A percentile compares a stretch with the other conserved stretches of the same genome.
These are phyloP conservation scores for Naematelia aurantialba DNA, from an alignment of 768 basidiomycete species.

Conservation along the genomic window DNA sequence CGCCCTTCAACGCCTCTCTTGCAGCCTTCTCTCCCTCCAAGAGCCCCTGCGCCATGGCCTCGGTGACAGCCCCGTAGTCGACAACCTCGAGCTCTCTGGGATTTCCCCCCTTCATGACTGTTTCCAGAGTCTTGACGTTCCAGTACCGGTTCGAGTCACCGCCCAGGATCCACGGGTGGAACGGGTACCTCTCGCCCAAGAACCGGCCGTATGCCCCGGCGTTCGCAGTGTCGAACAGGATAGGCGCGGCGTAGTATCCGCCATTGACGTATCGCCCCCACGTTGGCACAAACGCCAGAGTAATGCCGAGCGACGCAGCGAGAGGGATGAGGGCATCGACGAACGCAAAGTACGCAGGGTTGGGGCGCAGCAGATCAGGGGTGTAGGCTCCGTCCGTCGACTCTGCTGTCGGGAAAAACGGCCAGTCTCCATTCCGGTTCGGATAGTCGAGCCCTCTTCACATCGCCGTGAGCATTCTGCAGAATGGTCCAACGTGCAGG, in stretches of 20 bases:
- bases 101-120: conserved; percentile 4
- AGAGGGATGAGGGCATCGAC: conserved; percentile 13
- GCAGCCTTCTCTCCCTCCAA: conserved; percentile 14
- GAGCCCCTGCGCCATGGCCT: conserved; percentile 16
- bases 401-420: conserved; percentile 8
- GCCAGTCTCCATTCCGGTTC: conserved; percentile 20
- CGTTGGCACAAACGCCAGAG: conserved; percentile 15
- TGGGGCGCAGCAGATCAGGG: conserved; percentile 14
- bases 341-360: conserved; percentile 17
- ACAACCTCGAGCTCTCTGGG: background rate
- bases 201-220: conserved; percentile 15
- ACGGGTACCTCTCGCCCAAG: conserved; percentile 23
- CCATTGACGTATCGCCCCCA: conserved; percentile 25
- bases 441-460: conserved; percentile 10
- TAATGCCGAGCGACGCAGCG: conserved; percentile 13
- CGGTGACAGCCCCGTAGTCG: conserved; percentile 12
- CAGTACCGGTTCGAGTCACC: conserved; percentile 20
- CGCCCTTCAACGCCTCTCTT: background rate
- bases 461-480: background rate
- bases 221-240: conserved; percentile 16
- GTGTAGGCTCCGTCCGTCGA: conserved; percentile 4
- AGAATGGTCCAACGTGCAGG: too few relatives aligned
- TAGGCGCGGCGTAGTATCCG: conserved; percentile 13
- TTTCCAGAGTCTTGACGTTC: conserved; percentile 4
- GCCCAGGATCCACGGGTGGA: conserved; percentile 19